A percentile compares a stretch with the other conserved stretches of the same genome.
Evolutionary conservation across 1,139 yeast genomes (phyloP).

Genomic region (Kodamaea sp.): DNA sequence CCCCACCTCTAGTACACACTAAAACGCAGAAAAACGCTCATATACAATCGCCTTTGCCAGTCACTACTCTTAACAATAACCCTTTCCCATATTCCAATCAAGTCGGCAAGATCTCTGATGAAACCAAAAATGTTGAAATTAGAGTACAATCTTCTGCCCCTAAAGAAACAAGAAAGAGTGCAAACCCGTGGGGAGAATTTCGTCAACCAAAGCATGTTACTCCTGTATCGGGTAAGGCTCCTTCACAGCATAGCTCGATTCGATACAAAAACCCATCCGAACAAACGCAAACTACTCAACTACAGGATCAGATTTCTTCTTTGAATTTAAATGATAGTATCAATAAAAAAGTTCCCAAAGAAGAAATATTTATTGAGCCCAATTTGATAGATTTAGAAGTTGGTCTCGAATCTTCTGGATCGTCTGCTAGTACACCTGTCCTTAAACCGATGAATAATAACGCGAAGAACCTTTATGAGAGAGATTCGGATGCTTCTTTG

Average conservation of each 20-base stretch:
- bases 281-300: neutral
- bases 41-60: no score
- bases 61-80: no score
- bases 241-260: no score
- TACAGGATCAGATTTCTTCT: slow-evolving; percentile 6
- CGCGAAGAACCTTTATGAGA: slow-evolving; percentile 11
- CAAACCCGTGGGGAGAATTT: slow-evolving; percentile 23
- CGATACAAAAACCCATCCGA: neutral
- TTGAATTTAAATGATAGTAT: slow-evolving; percentile 7
- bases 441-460: slow-evolving; percentile 14
- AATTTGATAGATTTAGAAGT: slow-evolving; percentile 41
- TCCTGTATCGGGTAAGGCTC: no score
- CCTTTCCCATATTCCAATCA: no score
- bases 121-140: no score
- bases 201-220: slow-evolving; percentile 6
- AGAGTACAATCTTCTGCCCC: neutral
- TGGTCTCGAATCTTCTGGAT: slow-evolving; percentile 32
- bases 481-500: slow-evolving; percentile 25
- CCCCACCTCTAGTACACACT: no score
- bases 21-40: no score
- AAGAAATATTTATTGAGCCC: slow-evolving; percentile 7
- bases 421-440: slow-evolving; percentile 24
- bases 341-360: slow-evolving; percentile 2
- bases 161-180: slow-evolving; percentile 11
- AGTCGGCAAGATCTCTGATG: no score